Evolutionary conservation across 768 basidiomycete species (phyloP), one percentile per base, ranked within the genome.

Genomic region (Pleurotus cornucopiae): DNA sequence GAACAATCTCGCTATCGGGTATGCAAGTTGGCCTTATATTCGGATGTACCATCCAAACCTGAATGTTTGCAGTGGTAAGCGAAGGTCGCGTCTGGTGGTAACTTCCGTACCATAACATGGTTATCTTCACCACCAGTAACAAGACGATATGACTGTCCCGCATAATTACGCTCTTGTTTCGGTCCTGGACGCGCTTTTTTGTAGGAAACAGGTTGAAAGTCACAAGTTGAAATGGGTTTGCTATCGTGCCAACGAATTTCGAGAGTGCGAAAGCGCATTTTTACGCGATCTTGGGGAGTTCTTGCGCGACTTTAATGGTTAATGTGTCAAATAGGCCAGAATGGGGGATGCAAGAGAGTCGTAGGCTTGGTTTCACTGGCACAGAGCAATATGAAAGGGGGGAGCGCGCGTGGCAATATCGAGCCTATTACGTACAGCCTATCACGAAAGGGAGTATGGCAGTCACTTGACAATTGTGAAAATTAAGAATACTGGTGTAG

Each of bases 121-220:
- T 94, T 97, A 67, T 99, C 97, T 67, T 96, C 96, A 46, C 97
- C 97, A 11, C 86, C 94, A 0, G 97, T 98, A 0, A 94, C 97
- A 16, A 99, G 76, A 62, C 89, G 82, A 75, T 97, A 98, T n/a
- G 84, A 72, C 73, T 92, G 88, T 16, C 77, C 74, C 6, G 81
- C 79, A 66, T 80, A 89, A 60, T 73, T 78, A 60, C 84, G 79
- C 52, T 78, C 78, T 53, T 76, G 73, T 2, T 73, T 73, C n/a
- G 63, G 64, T 18, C 64, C 65, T 14, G 88, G 86, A 72, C 88
- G 84, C 73, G 89, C 86, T 70, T 86, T 89, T 77, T 89, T 91
- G 77, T 80, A 90, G 0, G 89, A 74, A 30, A 86, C 67, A 16
- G 92, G 88, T 67, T 98, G 97, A 67, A 97, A 97, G 77, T 99